Evolutionary conservation across 2,329 filamentous ascomycete genomes (phyloP).

Genomic region (Ceratocystis eucalypticola): DNA sequence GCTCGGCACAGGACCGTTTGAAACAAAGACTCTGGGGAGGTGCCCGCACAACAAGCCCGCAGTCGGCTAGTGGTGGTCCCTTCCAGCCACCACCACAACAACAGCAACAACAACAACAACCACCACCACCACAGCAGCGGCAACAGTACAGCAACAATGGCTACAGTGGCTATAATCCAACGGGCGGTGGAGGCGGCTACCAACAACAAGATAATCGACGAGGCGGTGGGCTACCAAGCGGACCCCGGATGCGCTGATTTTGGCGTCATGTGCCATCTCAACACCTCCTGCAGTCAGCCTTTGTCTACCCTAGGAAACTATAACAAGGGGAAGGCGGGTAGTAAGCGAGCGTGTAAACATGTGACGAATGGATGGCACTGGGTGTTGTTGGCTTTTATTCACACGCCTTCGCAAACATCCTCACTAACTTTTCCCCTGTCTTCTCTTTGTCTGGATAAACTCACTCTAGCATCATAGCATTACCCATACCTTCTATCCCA

Average conservation of each 20-base stretch:
- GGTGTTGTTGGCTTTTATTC: background rate
- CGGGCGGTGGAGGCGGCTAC: constrained; percentile 23
- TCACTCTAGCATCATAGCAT: constrained; percentile 5
- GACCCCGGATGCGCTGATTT: constrained; percentile 32
- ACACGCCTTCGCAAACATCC: background rate
- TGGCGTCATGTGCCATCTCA: background rate
- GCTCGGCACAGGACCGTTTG: constrained; percentile 65
- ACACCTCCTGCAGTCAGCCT: no score
- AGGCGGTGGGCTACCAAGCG: constrained; percentile 21
- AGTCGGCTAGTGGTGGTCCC: constrained; percentile 27
- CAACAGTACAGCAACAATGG: constrained; percentile 1
- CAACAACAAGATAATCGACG: constrained; percentile 13
- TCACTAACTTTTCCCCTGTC: background rate
- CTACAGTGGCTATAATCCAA: constrained; percentile 20
- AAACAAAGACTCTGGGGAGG: constrained; percentile 64
- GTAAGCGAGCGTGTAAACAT: background rate
- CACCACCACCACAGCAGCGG: background rate
- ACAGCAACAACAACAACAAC: constrained; percentile 18
- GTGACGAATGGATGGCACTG: background rate
- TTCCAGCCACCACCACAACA: constrained; percentile 37
- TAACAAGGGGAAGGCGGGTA: background rate
- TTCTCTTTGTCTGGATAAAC: background rate
- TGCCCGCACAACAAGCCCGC: constrained; percentile 43
- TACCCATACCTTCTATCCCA: constrained; percentile 4
- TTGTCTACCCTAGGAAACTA: no score